Base-by-base conservation (phyloP, 495 filamentous ascomycete genomes). In the Aspergillus coremiiformis region DNA sequence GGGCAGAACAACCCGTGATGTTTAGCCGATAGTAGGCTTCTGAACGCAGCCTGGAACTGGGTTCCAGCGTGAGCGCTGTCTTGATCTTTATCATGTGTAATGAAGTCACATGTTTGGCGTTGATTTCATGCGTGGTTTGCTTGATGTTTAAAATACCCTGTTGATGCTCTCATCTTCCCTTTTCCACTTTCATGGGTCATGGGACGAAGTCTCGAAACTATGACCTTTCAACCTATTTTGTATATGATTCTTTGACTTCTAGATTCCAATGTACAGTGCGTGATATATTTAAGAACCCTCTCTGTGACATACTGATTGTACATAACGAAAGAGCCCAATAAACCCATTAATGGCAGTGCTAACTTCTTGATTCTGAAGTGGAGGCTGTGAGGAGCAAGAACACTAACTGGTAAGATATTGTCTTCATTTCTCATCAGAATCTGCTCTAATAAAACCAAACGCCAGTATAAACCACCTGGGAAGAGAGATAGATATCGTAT, bases 401-500 rank as follows among this genome's bases (percentile, higher is more conserved):
- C 1, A 14, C n/a, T 3, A 14, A 14, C 32, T 35, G 11, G 32
- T 35, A n/a, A 35, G 9, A 21, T 41, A 15, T 37, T 37, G 37
- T 41, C 17, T 41, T 41, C 37, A 21, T 41, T 41, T 17, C 37
- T 41, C 17, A 21, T 41, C 15, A 41, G 20, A 21, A 21, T 9
- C 37, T 41, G 17, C 17, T 41, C 37, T 41, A 21, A 21, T n/a
- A 15, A 14, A 21, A 41, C 37, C 17, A 21, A 41, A 41, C 37
- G 37, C 37, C 37, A 35, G 11, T 35, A 14, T 5, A n/a, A 35
- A 35, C 17, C 17, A 41, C 17, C 2, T 41, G 8, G 12, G 32
- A 17, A 8, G 10, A 41, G 33, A 47, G 3, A 22, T 33, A 47
- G 10, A 4, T 22, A n/a, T 17, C 22, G 20, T 47, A 57, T 63